These are phyloP conservation scores for Acer saccharum DNA, from an alignment of 345 rosid genomes.

Conservation along the genomic window DNA sequence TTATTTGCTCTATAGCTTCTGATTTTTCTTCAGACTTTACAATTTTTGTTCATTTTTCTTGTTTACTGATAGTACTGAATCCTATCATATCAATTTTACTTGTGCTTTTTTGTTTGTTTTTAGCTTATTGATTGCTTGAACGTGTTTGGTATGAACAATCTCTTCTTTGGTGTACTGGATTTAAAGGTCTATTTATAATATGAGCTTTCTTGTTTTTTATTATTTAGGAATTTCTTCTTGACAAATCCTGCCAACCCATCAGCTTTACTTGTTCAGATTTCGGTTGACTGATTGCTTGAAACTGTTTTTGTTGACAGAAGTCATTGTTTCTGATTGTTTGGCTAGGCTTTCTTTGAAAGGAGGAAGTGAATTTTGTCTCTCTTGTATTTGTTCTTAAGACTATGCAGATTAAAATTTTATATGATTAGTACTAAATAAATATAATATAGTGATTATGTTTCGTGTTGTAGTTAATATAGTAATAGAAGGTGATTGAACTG, in stretches of 20 bases:
- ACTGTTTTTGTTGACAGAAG: background rate
- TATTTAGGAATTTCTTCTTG: background rate
- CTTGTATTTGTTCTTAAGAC: background rate
- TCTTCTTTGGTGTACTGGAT: too few species aligned
- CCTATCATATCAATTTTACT: too few species aligned
- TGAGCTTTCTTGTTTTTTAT: background rate
- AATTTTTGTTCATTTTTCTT: background rate
- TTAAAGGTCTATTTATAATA: too few species aligned
- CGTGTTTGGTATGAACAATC: too few species aligned
- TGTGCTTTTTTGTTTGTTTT: too few species aligned
- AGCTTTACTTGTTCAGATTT: slow-evolving; percentile 1
- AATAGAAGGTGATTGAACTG: slow-evolving; percentile 9
- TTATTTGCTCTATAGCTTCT: background rate
- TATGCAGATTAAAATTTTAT: background rate
- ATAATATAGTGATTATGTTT: background rate
- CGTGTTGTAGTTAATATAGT: background rate
- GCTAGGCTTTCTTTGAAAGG: background rate
- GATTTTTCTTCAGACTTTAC: background rate
- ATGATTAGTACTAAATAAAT: background rate
- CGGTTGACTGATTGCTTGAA: background rate
- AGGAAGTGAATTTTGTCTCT: background rate
- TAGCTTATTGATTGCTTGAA: too few species aligned
- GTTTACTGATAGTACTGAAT: background rate
- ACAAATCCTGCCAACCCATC: background rate
- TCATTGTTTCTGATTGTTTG: background rate